Evolutionary conservation across 345 rosid species (phyloP).

Genomic region (Camelina laxa): DNA sequence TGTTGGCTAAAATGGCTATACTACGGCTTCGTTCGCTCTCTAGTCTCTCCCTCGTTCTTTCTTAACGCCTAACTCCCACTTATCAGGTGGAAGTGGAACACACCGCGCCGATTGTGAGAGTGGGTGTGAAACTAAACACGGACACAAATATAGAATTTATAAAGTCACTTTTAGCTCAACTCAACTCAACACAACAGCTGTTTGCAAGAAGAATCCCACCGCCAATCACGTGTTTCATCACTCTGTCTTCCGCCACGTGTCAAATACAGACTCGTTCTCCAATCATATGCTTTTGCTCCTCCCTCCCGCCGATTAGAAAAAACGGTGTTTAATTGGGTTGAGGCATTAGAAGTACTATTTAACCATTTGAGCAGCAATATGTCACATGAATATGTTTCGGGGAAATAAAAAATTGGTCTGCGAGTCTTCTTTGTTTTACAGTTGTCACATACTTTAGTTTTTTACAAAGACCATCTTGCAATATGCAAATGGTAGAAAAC

Average conservation of each 20-base stretch:
- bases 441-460: not conserved
- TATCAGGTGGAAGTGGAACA: not conserved
- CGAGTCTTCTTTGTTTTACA: slow-evolving; percentile 14
- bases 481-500: not conserved
- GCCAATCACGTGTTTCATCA: slow-evolving; percentile 42
- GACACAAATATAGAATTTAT: slow-evolving; percentile 11
- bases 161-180: not conserved
- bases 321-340: not conserved
- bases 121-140: slow-evolving; percentile 3
- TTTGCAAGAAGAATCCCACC: slow-evolving; percentile 35
- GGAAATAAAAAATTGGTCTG: not conserved
- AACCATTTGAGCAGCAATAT: not conserved
- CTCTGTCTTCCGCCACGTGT: slow-evolving; percentile 34
- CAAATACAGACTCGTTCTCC: slow-evolving; percentile 9
- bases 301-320: slow-evolving; percentile 20
- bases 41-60: not conserved
- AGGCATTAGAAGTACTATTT: not conserved
- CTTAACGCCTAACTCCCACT: not conserved
- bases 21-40: not conserved
- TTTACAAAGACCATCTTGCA: not conserved
- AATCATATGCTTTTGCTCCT: slow-evolving; percentile 25
- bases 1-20: slow-evolving; percentile 9
- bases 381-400: slow-evolving; percentile 19
- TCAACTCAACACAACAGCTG: slow-evolving; percentile 30
- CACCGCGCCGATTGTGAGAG: not conserved